A percentile compares a stretch with the other conserved stretches of the same genome.
phyloP scores from a whole-genome alignment of 192 early-diverging fungal species.

The Phycomyces nitens region DNA sequence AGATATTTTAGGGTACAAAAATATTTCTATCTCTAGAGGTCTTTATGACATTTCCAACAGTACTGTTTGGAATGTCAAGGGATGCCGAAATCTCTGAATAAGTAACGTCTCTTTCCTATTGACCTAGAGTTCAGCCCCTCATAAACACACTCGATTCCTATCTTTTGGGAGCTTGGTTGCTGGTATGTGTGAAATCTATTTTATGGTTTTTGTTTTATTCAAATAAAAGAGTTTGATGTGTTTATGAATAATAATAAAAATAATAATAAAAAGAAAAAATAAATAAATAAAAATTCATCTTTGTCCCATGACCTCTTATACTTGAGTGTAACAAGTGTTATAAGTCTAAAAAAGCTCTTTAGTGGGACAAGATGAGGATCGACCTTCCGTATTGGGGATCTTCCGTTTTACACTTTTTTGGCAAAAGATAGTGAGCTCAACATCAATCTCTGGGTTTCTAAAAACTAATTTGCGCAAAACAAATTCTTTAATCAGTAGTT shows the following conservation, averaged over 20 bases:
- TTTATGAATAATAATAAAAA: neutral
- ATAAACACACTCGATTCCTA: neutral
- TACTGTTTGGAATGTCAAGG: too few species aligned
- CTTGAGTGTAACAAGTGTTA: too few species aligned
- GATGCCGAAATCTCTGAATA: neutral
- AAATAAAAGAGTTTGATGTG: too few species aligned
- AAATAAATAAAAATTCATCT: neutral
- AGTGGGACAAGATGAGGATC: too few species aligned
- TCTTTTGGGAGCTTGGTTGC: neutral
- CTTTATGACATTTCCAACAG: neutral
- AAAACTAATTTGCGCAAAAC: too few species aligned
- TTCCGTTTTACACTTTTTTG: too few species aligned
- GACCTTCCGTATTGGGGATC: too few species aligned
- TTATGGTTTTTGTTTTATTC: neutral
- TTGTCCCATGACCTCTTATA: too few species aligned
- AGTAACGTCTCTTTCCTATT: neutral
- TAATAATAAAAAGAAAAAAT: neutral
- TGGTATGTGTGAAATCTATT: neutral
- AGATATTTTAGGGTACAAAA: neutral
- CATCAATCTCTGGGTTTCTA: too few species aligned
- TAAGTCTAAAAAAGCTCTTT: too few species aligned
- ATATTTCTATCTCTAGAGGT: neutral
- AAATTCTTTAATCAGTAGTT: too few species aligned
- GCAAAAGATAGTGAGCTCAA: too few species aligned
- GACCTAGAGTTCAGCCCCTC: neutral